Base-by-base conservation (phyloP, 2,329 filamentous ascomycete genomes). In the Sporothrix brasiliensis region DNA sequence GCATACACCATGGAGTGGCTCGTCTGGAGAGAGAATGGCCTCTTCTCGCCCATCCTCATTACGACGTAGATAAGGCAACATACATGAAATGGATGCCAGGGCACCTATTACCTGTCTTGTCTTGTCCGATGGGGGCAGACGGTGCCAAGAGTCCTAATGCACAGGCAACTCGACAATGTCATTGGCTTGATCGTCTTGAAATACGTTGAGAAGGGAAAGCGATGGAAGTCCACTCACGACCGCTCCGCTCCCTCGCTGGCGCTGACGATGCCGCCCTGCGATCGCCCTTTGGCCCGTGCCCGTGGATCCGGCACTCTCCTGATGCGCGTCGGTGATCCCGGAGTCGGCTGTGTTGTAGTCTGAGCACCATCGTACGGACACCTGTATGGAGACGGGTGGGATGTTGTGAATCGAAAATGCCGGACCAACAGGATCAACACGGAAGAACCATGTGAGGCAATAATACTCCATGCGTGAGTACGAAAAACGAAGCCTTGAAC, bases 251-350 rank as follows among this genome's bases (percentile, higher is more conserved):
- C 14, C 39, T 63, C 58, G 21, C 58, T 11, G 58, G 39, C 27
- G 58, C 10, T 21, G 39, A 58, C 19, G 30, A 44, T 13, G 19
- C 49, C 30, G 9, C 54, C 10, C 16, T 13, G 30, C 49, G 14
- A 9, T 24, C 30, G 2, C 58, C 44, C 61, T 34, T 34, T 50
- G 24, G 21, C 61, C 66, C 66, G 53, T 34, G 53, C 66, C 47
- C 63, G 49, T 41, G 50, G 41, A 68, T 49, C 19, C 66, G 66
- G 66, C 66, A 68, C 53, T 68, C 60, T 11, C 53, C 53, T 68
- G 67, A 24, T 52, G 53, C 44, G 16, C 67, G 58, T 68, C 67
- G 67, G 67, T 60, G 67, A 60, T 44, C 67, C 67, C 67, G 67
- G 67, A 47, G 66, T 56, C 39, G 66, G 39, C 52, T 68, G 65